These are phyloP conservation scores for Trypanosoma congolense DNA, from an alignment of 208 protist genomes.

Conservation along the genomic window DNA sequence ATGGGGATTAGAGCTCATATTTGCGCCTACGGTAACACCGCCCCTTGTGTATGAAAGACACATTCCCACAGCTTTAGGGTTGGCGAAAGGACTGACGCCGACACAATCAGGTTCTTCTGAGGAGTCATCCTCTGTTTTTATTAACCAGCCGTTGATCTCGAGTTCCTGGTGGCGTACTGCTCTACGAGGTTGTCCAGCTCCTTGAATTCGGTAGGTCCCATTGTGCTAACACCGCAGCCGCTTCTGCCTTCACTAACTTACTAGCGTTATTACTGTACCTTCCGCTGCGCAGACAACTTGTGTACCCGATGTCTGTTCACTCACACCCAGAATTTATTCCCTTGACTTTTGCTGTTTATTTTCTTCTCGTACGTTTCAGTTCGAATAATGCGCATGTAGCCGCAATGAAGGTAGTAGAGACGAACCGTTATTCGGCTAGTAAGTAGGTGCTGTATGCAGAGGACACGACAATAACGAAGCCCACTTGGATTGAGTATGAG, in stretches of 20 bases:
- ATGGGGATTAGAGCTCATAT: conserved; percentile 17
- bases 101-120: conserved; percentile 6
- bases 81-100: conserved; percentile 48
- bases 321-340: too few species aligned
- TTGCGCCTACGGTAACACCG: conserved; percentile 11
- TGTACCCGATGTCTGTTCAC: too few species aligned
- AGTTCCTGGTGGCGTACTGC: conserved; percentile 41
- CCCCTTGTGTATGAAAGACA: conserved; percentile 30
- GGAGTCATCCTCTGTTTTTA: conserved; percentile 36
- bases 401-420: too few species aligned
- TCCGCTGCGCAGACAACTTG: too few species aligned
- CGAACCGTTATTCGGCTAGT: too few species aligned
- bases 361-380: too few species aligned
- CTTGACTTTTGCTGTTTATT: too few species aligned
- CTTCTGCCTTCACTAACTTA: background rate
- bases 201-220: conserved; percentile 28
- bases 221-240: conserved; percentile 4
- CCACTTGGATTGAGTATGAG: too few species aligned
- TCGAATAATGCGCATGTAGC: too few species aligned
- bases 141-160: conserved; percentile 28
- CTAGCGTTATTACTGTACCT: too few species aligned
- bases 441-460: too few species aligned
- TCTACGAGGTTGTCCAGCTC: conserved; percentile 43
- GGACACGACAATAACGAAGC: too few species aligned
- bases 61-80: conserved; percentile 24